Evolutionary conservation across 441 rosid genomes (phyloP).

Genomic region (Viola pubescens): DNA sequence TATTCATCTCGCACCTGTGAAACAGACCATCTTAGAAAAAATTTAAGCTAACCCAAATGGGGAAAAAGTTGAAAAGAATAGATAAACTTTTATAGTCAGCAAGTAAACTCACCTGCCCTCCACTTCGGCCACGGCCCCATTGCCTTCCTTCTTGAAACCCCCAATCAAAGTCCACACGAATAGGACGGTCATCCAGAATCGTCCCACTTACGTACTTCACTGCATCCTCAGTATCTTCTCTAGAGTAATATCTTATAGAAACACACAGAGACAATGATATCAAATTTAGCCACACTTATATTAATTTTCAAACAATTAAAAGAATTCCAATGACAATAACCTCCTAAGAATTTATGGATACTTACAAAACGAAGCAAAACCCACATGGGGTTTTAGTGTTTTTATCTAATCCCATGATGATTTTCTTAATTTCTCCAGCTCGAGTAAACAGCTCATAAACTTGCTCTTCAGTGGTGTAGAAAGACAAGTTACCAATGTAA

Average conservation of each 20-base stretch:
- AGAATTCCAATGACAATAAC: neutral
- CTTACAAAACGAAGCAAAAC: constrained; percentile 83
- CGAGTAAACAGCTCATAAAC: constrained; percentile 91
- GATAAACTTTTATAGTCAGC: neutral
- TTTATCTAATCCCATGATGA: constrained; percentile 95
- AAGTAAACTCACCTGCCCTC: constrained; percentile 66
- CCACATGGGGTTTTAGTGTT: constrained; percentile 94
- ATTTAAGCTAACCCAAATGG: neutral
- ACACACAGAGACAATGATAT: constrained; percentile 2
- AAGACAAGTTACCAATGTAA: constrained; percentile 88
- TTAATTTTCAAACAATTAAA: neutral
- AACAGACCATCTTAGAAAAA: no score
- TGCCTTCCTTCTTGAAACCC: constrained; percentile 97
- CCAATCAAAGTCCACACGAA: constrained; percentile 99
- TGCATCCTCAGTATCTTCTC: constrained; percentile 96
- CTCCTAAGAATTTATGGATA: constrained; percentile 2
- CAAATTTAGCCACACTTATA: no score
- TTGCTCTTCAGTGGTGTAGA: constrained; percentile 95
- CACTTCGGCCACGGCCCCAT: constrained; percentile 99
- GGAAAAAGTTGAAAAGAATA: constrained; percentile 1
- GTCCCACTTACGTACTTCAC: constrained; percentile 91
- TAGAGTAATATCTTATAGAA: constrained; percentile 64
- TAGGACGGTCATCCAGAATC: constrained; percentile 92
- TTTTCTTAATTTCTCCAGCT: constrained; percentile 91
- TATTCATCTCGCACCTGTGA: constrained; percentile 94